Evolutionary conservation across 306 rosid species (phyloP).

Genomic region (Sesbania bispinosa): DNA sequence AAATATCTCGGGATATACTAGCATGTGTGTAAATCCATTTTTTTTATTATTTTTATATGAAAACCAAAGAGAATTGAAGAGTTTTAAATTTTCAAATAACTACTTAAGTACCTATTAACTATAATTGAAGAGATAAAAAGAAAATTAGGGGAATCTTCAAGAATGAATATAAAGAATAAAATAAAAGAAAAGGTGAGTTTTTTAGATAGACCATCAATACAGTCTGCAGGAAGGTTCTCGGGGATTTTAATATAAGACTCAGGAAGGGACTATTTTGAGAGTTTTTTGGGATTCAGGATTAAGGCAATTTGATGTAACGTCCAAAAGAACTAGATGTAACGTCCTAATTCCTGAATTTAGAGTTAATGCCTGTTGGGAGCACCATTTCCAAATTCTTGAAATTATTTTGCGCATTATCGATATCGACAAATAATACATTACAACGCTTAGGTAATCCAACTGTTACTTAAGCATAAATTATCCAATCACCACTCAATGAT

Average conservation of each 20-base stretch:
- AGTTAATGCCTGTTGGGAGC: too few species aligned
- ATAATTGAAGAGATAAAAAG: background rate
- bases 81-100: slow-evolving; percentile 5
- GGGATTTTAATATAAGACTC: background rate
- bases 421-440: too few species aligned
- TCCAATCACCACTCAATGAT: too few species aligned
- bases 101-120: background rate
- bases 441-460: too few species aligned
- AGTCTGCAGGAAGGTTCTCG: background rate
- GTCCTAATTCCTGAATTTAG: too few species aligned
- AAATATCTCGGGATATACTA: background rate
- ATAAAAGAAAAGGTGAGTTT: background rate
- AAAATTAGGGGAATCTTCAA: slow-evolving; percentile 7
- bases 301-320: too few species aligned
- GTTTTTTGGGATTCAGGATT: slow-evolving; percentile 1
- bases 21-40: background rate
- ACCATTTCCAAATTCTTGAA: too few species aligned
- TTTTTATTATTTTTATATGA: background rate
- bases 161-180: background rate
- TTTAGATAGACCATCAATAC: background rate
- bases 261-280: background rate
- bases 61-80: background rate
- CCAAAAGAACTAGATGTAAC: too few species aligned
- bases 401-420: too few species aligned
- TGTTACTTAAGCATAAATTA: too few species aligned